These are phyloP conservation scores for Scorias spongiosa DNA, from an alignment of 2,329 filamentous ascomycete genomes.

Conservation along the genomic window DNA sequence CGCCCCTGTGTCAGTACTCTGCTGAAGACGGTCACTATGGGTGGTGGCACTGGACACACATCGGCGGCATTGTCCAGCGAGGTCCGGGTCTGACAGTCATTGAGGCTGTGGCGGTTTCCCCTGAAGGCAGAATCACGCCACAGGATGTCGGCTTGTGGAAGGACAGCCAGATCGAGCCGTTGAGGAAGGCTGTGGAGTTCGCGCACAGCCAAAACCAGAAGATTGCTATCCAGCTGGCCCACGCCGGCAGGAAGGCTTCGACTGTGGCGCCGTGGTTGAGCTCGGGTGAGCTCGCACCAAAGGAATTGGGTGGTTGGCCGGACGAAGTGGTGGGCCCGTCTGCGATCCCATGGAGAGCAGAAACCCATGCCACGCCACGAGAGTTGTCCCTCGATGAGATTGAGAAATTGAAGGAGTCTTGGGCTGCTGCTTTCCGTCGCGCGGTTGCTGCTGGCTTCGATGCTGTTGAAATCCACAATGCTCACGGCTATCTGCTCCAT, in stretches of 20 bases:
- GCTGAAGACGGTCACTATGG: slow-evolving; percentile 58
- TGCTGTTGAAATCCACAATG: slow-evolving; percentile 64
- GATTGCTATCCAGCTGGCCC: slow-evolving; percentile 65
- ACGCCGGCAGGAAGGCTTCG: slow-evolving; percentile 54
- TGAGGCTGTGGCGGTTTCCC: slow-evolving; percentile 61
- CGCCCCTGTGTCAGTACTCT: slow-evolving; percentile 53
- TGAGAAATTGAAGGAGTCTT: slow-evolving; percentile 45
- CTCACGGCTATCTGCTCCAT: slow-evolving; percentile 64
- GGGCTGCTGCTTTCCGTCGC: slow-evolving; percentile 44
- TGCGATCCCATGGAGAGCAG: slow-evolving; percentile 43
- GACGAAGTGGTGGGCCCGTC: slow-evolving; percentile 41
- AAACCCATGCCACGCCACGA: slow-evolving; percentile 45
- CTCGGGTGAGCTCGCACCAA: slow-evolving; percentile 36
- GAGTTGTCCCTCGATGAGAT: slow-evolving; percentile 58
- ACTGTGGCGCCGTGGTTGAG: slow-evolving; percentile 50
- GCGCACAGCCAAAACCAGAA: slow-evolving; percentile 64
- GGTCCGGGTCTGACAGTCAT: slow-evolving; percentile 61
- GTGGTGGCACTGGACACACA: slow-evolving; percentile 68
- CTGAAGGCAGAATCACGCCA: slow-evolving; percentile 71
- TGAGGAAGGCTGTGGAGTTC: slow-evolving; percentile 60
- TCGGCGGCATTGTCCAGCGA: slow-evolving; percentile 61
- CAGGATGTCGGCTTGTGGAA: slow-evolving; percentile 70
- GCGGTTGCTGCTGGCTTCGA: slow-evolving; percentile 50
- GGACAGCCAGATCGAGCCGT: slow-evolving; percentile 61
- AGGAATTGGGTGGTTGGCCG: slow-evolving; percentile 37